Evolutionary conservation across 2,329 filamentous ascomycete genomes (phyloP).

Genomic region (Clarireedia paspali): DNA sequence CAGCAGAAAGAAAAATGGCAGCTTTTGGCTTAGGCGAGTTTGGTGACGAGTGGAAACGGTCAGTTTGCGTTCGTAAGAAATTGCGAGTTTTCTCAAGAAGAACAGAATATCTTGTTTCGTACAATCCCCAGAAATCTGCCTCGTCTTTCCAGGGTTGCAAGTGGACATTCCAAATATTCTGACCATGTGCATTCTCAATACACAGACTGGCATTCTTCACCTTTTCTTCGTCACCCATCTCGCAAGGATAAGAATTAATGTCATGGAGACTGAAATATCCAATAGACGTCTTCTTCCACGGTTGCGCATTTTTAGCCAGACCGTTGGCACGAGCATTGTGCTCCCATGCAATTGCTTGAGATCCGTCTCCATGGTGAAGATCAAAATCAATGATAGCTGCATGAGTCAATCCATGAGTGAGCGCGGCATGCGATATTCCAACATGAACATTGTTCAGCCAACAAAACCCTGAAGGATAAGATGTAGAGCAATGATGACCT

Average conservation of each 20-base stretch:
- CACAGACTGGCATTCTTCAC: slow-evolving; percentile 90
- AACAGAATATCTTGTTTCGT: slow-evolving; percentile 68
- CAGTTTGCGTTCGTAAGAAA: slow-evolving; percentile 68
- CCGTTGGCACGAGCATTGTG: slow-evolving; percentile 66
- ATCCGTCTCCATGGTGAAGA: slow-evolving; percentile 90
- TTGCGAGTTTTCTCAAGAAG: slow-evolving; percentile 73
- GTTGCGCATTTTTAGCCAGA: slow-evolving; percentile 61
- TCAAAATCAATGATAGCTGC: slow-evolving; percentile 64
- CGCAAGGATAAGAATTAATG: slow-evolving; percentile 97
- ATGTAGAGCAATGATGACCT: slow-evolving; percentile 88
- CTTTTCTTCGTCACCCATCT: slow-evolving; percentile 87
- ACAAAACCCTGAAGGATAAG: slow-evolving; percentile 89
- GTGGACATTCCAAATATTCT: slow-evolving; percentile 95
- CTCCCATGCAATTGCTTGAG: slow-evolving; percentile 86
- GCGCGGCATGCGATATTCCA: slow-evolving; percentile 83
- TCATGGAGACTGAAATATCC: slow-evolving; percentile 97
- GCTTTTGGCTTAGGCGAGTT: slow-evolving; percentile 62
- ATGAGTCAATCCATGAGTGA: slow-evolving; percentile 80
- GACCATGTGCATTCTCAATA: slow-evolving; percentile 87
- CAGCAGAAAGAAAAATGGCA: slow-evolving; percentile 90
- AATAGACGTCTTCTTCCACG: slow-evolving; percentile 77
- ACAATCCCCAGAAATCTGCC: slow-evolving; percentile 82
- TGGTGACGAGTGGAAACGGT: slow-evolving; percentile 49
- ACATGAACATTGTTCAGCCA: slow-evolving; percentile 99
- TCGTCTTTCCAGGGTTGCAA: slow-evolving; percentile 78